Percentiles rank a stretch among this genome's conserved stretches.
phyloP scores from a whole-genome alignment of 2,329 filamentous ascomycete species.

The Mollisiaceae sp. region DNA sequence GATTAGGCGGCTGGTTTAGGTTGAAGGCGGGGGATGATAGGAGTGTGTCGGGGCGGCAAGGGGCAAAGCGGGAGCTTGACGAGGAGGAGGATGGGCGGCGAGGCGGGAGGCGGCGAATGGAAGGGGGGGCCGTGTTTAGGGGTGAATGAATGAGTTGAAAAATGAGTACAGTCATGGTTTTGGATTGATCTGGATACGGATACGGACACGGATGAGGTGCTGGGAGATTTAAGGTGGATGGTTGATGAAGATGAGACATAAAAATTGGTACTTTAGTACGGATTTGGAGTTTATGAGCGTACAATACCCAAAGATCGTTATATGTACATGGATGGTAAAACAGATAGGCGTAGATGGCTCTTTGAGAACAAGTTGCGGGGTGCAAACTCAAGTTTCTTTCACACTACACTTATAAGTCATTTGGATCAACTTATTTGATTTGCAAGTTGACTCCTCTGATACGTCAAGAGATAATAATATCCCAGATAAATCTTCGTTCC shows the following conservation, averaged over 20 bases:
- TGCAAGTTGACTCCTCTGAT: neutral
- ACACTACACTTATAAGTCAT: neutral
- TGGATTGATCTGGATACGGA: no score
- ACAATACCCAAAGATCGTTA: conserved; percentile 1
- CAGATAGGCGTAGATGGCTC: neutral
- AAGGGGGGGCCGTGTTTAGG: no score
- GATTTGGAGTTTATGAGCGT: neutral
- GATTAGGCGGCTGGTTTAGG: conserved; percentile 31
- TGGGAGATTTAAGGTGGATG: neutral
- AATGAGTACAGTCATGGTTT: no score
- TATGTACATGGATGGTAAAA: neutral
- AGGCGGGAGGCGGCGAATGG: no score
- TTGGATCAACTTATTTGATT: neutral
- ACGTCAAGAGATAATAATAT: no score
- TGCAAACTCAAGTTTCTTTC: neutral
- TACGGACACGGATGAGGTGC: no score
- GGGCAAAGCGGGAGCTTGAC: no score
- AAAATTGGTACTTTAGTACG: neutral
- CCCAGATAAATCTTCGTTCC: neutral
- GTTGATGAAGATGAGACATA: neutral
- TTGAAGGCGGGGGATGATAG: neutral
- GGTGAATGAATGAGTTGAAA: no score
- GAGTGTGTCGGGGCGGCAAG: no score
- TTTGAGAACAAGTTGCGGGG: neutral
- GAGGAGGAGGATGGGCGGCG: no score